phyloP scores from a whole-genome alignment of 2,329 filamentous ascomycete genomes.

The Tolypocladium ovalisporum region DNA sequence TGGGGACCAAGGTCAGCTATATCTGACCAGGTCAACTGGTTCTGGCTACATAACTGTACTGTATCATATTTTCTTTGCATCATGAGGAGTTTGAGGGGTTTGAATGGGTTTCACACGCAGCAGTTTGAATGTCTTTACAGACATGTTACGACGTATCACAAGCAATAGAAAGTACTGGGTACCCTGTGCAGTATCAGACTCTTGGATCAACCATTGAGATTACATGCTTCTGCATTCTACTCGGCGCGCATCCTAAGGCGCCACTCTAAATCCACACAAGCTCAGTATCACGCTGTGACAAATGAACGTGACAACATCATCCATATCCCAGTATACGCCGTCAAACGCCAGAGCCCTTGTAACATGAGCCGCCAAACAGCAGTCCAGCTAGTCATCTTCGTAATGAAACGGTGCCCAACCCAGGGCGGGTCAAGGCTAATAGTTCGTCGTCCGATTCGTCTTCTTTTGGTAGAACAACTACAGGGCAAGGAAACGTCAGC shows the following conservation, averaged over 20 bases:
- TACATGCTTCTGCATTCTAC: neutral
- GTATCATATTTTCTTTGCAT: constrained; percentile 12
- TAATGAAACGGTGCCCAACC: constrained; percentile 27
- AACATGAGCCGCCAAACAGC: neutral
- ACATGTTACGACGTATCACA: neutral
- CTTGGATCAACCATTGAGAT: neutral
- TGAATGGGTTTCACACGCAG: neutral
- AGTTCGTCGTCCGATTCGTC: constrained; percentile 48
- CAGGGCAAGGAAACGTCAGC: constrained; percentile 2
- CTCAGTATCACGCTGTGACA: neutral
- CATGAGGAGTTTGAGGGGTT: constrained; percentile 16
- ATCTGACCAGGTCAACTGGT: constrained; percentile 44
- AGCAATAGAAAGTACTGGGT: neutral
- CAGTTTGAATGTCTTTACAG: neutral
- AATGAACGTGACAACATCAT: neutral
- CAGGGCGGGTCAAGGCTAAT: constrained; percentile 39
- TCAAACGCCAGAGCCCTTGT: neutral
- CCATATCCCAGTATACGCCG: neutral
- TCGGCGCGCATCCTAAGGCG: neutral
- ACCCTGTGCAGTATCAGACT: neutral
- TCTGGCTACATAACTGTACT: constrained; percentile 3
- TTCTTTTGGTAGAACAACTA: constrained; percentile 57
- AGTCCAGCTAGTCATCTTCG: neutral
- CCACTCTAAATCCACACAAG: neutral
- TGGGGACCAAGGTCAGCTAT: constrained; percentile 97